Percentiles rank a stretch among this genome's conserved stretches.
phyloP scores from a whole-genome alignment of 768 basidiomycete genomes.

The Cystobasidium onofrii region DNA sequence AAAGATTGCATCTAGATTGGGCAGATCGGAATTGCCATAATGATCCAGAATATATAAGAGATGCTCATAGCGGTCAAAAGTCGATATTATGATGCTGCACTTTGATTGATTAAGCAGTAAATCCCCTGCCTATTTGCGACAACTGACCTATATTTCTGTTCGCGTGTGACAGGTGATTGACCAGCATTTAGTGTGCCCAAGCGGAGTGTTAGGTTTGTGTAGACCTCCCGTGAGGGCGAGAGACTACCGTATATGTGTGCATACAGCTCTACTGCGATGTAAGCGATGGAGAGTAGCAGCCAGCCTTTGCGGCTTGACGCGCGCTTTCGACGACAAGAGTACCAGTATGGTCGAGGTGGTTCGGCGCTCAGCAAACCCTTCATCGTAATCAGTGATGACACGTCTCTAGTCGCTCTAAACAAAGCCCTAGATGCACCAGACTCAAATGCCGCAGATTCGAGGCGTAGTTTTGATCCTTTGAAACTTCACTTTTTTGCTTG shows the following conservation, averaged over 20 bases:
- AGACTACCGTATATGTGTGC: not conserved
- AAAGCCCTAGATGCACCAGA: too few species aligned
- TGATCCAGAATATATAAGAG: conserved; percentile 5
- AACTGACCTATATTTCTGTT: not conserved
- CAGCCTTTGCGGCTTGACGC: not conserved
- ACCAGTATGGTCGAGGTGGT: not conserved
- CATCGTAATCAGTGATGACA: not conserved
- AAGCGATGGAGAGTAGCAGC: not conserved
- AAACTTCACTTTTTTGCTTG: too few species aligned
- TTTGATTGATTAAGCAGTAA: not conserved
- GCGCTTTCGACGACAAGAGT: not conserved
- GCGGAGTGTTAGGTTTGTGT: not conserved
- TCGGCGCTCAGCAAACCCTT: not conserved
- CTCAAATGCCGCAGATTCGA: too few species aligned
- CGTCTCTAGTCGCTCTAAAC: too few species aligned
- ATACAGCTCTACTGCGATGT: not conserved
- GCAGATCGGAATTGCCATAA: conserved; percentile 17
- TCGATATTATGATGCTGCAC: conserved; percentile 12
- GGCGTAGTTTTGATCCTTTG: too few species aligned
- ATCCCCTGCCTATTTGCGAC: not conserved
- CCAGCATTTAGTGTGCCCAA: not conserved
- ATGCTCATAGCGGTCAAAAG: conserved; percentile 15
- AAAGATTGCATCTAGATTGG: conserved; percentile 27
- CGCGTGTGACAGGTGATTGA: not conserved
- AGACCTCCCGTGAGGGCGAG: not conserved